Base-by-base conservation (phyloP, 257 asterid species). In the Solanum chmielewskii region DNA sequence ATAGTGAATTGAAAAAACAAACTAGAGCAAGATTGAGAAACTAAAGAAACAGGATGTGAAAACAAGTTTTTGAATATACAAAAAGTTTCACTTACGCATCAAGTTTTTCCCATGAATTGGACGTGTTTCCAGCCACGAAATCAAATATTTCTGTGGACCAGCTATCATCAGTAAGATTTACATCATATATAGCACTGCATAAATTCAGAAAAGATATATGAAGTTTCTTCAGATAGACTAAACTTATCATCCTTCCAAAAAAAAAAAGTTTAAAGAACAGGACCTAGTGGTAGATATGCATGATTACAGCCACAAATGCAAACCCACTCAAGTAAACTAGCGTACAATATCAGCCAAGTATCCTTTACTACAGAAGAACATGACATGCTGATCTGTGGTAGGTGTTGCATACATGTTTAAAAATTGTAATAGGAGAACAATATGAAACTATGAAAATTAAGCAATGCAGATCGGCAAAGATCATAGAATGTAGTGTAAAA, bases 131-230 rank as follows among this genome's bases (percentile, higher is more conserved):
- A 83, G 90, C 74, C 47, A 91, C 87, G 49, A 91, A 86, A 75
- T 91, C 92, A 86, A 93, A 95, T 44, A 93, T 71, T 81, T 93
- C 93, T 59, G 88, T 27, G 33, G 92, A 91, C 97, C 95, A 93
- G 49, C 77, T 89, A 89, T 93, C 92, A 69, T 93, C 97, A 11
- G 86, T n/a, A 88, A 93, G 94, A 41, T 91, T 93, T 86, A 92
- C 90, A 89, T 95, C 96, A 87, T 92, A 93, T n/a, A 93, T 94
- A 83, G 93, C 45, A 41, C 98, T 93, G 93, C 90, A 88, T 41
- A 64, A 15, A 29, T 89, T 81, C 44, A 77, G 3, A 52, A 41
- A 74, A 39, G 64, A 31, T 80, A 29, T 5, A 16, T 18, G 16
- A 80, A 80, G 85, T 45, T 49, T 29, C 27, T 27, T 80, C 68